A percentile compares a stretch with the other conserved stretches of the same genome.
These are phyloP conservation scores for Flaveria floridana DNA, from an alignment of 140 eudicot genomes.

Conservation along the genomic window DNA sequence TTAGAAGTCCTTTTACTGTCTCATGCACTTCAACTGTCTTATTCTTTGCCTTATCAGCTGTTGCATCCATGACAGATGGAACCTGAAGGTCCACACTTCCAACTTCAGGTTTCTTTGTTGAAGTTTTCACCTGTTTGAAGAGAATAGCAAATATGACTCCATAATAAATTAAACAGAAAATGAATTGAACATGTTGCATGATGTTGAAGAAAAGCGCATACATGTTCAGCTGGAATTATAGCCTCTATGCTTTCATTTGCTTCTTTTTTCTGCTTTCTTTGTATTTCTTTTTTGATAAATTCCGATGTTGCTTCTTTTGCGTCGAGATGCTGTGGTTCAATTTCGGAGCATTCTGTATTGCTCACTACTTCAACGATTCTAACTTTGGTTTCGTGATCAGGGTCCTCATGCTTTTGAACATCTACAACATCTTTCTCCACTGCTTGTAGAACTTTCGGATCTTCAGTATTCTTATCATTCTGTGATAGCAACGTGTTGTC, in stretches of 20 bases:
- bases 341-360: slow-evolving; percentile 24
- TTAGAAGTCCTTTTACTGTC: slow-evolving; percentile 10
- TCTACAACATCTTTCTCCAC: slow-evolving; percentile 18
- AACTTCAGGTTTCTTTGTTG: slow-evolving; percentile 23
- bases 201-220: slow-evolving; percentile 30
- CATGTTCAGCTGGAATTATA: slow-evolving; percentile 28
- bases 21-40: slow-evolving; percentile 24
- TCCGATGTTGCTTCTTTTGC: slow-evolving; percentile 21
- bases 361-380: slow-evolving; percentile 21
- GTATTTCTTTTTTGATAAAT: slow-evolving; percentile 20
- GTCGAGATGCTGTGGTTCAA: slow-evolving; percentile 33
- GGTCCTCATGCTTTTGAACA: slow-evolving; percentile 26
- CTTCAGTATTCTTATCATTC: slow-evolving; percentile 15
- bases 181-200: slow-evolving; percentile 3
- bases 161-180: slow-evolving; percentile 15
- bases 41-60: slow-evolving; percentile 16
- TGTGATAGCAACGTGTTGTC: too few relatives aligned
- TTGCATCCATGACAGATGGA: slow-evolving; percentile 26
- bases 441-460: neutral
- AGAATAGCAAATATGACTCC: slow-evolving; percentile 9
- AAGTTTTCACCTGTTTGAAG: slow-evolving; percentile 34
- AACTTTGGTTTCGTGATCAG: slow-evolving; percentile 24
- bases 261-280: slow-evolving; percentile 30
- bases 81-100: slow-evolving; percentile 22
- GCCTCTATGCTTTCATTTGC: slow-evolving; percentile 31